A percentile compares a stretch with the other conserved stretches of the same genome.
These are phyloP conservation scores for Penicilliopsis zonata DNA, from an alignment of 495 filamentous ascomycete genomes.

Conservation along the genomic window DNA sequence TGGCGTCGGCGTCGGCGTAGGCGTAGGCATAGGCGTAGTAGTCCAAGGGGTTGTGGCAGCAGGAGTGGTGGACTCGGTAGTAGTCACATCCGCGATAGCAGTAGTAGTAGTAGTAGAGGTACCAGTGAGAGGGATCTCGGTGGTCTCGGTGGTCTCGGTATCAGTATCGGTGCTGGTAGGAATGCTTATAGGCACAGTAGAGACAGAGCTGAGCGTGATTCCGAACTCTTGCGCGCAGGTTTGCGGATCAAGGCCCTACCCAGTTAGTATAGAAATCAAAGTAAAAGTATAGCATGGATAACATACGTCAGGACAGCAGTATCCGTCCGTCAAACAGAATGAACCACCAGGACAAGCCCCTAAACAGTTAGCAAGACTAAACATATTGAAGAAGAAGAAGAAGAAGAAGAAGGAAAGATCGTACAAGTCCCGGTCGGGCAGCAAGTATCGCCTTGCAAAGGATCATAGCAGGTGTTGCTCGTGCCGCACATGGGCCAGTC, in stretches of 20 bases:
- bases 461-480: conserved; percentile 8
- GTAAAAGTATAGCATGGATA: not conserved
- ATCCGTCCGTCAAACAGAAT: conserved; percentile 5
- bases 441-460: conserved; percentile 5
- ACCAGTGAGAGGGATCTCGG: no score
- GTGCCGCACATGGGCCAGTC: conserved; percentile 3
- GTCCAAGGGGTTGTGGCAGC: no score
- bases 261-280: not conserved
- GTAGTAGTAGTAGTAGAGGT: no score
- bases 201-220: conserved; percentile 3
- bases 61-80: no score
- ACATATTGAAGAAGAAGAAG: not conserved
- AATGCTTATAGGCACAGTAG: no score
- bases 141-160: no score
- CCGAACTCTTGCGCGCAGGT: conserved; percentile 6
- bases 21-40: no score
- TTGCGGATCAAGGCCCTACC: conserved; percentile 2
- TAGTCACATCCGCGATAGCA: no score
- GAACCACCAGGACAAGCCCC: conserved; percentile 8
- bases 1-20: no score
- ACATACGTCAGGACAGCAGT: conserved; percentile 6
- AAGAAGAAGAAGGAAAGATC: not conserved
- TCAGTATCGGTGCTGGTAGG: no score
- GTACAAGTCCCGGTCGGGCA: conserved; percentile 8
- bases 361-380: not conserved